Conservation (phyloP, 83 land plant genomes). For the Picea mariana region DNA sequence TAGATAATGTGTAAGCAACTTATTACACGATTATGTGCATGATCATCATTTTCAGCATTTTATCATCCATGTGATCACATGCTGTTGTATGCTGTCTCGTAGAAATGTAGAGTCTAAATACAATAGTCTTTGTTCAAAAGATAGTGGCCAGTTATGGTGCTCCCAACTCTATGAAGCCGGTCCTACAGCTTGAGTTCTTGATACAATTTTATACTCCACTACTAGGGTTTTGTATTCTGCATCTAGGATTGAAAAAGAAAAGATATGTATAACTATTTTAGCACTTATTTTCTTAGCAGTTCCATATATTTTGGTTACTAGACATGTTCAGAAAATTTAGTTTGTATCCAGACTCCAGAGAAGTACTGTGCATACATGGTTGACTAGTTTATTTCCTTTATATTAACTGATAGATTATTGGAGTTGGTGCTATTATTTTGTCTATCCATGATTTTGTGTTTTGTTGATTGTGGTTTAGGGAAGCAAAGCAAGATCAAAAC, state of each 20-base stretch:
- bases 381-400: not conserved
- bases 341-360: not conserved
- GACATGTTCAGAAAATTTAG: not conserved
- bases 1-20: not conserved
- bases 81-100: not conserved
- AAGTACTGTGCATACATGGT: not conserved
- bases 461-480: not conserved
- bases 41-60: not conserved
- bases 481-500: not conserved
- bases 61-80: not conserved
- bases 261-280: not conserved
- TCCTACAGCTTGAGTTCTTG: not conserved
- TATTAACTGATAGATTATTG: not conserved
- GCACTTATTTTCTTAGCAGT: not conserved
- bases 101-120: not conserved
- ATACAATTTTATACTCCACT: not conserved
- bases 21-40: not conserved
- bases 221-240: not conserved
- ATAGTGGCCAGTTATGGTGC: no score
- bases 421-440: conserved; percentile 7
- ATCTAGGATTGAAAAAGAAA: not conserved
- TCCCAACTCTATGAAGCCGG: no score
- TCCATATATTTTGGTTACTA: not conserved
- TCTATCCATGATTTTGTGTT: not conserved
- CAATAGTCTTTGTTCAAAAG: no score